A percentile compares a stretch with the other conserved stretches of the same genome.
Evolutionary conservation across 148 eudicot genomes (phyloP).

Genomic region (Nepenthes gracilis): DNA sequence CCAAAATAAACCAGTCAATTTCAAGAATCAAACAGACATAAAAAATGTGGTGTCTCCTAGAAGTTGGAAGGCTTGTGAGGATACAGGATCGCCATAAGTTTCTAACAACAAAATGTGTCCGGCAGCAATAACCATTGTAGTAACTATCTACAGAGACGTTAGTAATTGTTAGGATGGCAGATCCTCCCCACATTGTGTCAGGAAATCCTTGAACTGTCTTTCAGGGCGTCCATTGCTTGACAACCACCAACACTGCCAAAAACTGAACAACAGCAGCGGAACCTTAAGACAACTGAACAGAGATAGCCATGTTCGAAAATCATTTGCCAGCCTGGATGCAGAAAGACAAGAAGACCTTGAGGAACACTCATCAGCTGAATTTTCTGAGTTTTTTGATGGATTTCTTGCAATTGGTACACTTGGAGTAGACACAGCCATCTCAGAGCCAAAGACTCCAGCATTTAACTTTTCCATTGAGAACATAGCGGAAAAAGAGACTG

Average conservation of each 20-base stretch:
- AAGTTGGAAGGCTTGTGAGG: too few species aligned
- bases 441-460: constrained; percentile 71
- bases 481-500: constrained; percentile 48
- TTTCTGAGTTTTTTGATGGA: constrained; percentile 67
- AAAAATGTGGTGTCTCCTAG: too few species aligned
- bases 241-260: constrained; percentile 34
- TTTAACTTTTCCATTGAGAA: constrained; percentile 55
- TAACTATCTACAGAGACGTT: not conserved
- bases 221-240: constrained; percentile 52
- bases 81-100: too few species aligned
- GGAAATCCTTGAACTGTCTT: constrained; percentile 11
- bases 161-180: not conserved
- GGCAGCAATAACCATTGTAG: too few species aligned
- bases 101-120: too few species aligned
- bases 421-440: constrained; percentile 35
- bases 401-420: constrained; percentile 89
- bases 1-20: too few species aligned
- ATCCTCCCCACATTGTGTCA: not conserved
- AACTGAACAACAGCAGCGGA: constrained; percentile 31
- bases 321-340: constrained; percentile 46
- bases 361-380: constrained; percentile 34
- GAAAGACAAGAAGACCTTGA: constrained; percentile 33
- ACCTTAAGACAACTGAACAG: constrained; percentile 35
- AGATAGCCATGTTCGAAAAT: constrained; percentile 33
- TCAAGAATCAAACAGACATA: too few species aligned